Base-by-base conservation (phyloP, 768 basidiomycete species). In the Polyporus arcularius region DNA sequence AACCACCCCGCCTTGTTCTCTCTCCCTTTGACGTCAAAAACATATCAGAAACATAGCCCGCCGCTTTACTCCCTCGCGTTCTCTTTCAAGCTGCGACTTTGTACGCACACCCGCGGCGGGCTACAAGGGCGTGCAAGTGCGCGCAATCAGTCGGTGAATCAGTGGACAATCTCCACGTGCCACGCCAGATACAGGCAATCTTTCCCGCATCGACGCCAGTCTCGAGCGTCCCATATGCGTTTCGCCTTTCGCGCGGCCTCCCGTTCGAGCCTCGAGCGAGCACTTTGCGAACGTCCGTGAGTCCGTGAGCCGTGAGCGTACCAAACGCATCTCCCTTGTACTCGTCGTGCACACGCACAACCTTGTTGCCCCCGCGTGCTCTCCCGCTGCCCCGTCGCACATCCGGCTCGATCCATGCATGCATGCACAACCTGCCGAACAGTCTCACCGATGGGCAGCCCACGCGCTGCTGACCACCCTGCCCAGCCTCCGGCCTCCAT, bases 41-140 rank as follows among this genome's bases (percentile, higher is more conserved):
- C 62, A 58, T 53, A 50, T 51, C 43, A 53, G 52, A 53, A 26
- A 53, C 52, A 53, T 53, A 53, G 4, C 12, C 2, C 12, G 21
- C 47, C 28, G 21, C 18, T 2, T 21, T 49, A 49, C 18, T 31
- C 30, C 31, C 32, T 5, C 30, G 16, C 49, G 14, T 50, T 21
- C 10, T 9, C 11, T 12, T 30, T n/a, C 38, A 10, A 28, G 31
- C 38, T 5, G 28, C 5, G 50, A 14, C 38, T 5, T 52, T 38
- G 30, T 32, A 16, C 31, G 21, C 31, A 28, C 3, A 12, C 31
- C 11, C 26, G n/a, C 48, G 28, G 2, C 21, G 21, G 21, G 1
- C 21, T n/a, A 4, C 43, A 5, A 14, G 15, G 6, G 16, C 9
- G 9, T 6, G 21, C 43, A 45, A 45, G 21, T 26, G 21, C 21